Percentiles rank a stretch among this genome's conserved stretches.
Conservation (phyloP, 2,329 filamentous ascomycete species). For the Alternaria triticimaculans region DNA sequence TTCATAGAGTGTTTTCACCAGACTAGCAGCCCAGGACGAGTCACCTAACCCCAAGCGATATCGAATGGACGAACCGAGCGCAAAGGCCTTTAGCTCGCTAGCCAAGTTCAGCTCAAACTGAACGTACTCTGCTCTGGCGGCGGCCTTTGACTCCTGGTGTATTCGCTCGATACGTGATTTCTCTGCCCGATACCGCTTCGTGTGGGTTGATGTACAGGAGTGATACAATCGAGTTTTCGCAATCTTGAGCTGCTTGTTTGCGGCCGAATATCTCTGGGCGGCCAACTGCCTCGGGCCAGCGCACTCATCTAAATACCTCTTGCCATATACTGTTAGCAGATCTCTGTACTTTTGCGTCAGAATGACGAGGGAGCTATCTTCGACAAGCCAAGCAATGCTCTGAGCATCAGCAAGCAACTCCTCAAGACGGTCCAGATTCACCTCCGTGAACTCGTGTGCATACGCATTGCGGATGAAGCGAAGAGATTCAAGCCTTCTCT, state of each 20-base stretch:
- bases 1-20: neutral
- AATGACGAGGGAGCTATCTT: neutral
- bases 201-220: neutral
- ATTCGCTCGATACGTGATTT: neutral
- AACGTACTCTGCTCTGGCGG: neutral
- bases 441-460: neutral
- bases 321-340: neutral
- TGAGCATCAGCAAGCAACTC: neutral
- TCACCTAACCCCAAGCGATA: neutral
- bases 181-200: neutral
- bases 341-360: neutral
- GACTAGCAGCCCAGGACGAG: neutral
- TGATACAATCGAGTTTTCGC: neutral
- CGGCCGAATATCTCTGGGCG: neutral
- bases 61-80: neutral
- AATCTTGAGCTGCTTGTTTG: neutral
- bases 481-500: neutral
- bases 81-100: neutral
- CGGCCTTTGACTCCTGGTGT: neutral
- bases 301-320: neutral
- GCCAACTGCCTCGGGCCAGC: neutral
- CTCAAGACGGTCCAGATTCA: neutral
- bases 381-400: neutral
- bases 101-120: neutral
- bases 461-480: slow-evolving; percentile 2